Conservation (phyloP, 768 basidiomycete species). For the Phanerochaete sordida region DNA sequence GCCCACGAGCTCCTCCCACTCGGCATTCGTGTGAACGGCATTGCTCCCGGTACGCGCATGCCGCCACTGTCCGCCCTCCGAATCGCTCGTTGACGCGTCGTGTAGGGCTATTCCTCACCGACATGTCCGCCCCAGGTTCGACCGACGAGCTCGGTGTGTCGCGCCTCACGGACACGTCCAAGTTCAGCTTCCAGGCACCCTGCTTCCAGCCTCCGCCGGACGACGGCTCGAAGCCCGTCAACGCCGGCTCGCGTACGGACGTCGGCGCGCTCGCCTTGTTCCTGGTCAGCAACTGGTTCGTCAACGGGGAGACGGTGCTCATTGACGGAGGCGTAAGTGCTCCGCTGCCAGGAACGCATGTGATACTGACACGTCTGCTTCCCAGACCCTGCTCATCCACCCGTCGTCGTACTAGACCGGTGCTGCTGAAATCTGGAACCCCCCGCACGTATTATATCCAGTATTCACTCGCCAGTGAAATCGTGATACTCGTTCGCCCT, state of each 20-base stretch:
- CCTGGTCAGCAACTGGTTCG: constrained; percentile 43
- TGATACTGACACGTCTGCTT: not conserved
- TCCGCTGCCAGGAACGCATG: not conserved
- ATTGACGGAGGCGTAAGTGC: constrained; percentile 48
- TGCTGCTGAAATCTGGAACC: not conserved
- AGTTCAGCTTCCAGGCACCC: constrained; percentile 32
- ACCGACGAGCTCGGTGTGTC: constrained; percentile 25
- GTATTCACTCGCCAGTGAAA: too few relatives aligned
- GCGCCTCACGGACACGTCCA: constrained; percentile 9
- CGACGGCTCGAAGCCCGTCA: constrained; percentile 14
- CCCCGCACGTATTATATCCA: not conserved
- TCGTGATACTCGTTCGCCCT: too few relatives aligned
- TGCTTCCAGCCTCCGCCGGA: constrained; percentile 20
- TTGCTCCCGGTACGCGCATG: constrained; percentile 34
- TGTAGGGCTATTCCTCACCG: constrained; percentile 30
- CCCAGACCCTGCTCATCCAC: constrained; percentile 6
- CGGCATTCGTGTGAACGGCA: constrained; percentile 46
- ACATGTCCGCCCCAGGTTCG: constrained; percentile 27
- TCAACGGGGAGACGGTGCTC: constrained; percentile 45
- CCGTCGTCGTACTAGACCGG: constrained; percentile 7
- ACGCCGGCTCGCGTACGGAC: constrained; percentile 37
- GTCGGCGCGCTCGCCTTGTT: constrained; percentile 41
- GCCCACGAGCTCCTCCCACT: constrained; percentile 46
- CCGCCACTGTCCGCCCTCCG: not conserved
- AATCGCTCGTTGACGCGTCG: not conserved